These are phyloP conservation scores for Gymnopilus dilepis DNA, from an alignment of 768 basidiomycete species.

Conservation along the genomic window DNA sequence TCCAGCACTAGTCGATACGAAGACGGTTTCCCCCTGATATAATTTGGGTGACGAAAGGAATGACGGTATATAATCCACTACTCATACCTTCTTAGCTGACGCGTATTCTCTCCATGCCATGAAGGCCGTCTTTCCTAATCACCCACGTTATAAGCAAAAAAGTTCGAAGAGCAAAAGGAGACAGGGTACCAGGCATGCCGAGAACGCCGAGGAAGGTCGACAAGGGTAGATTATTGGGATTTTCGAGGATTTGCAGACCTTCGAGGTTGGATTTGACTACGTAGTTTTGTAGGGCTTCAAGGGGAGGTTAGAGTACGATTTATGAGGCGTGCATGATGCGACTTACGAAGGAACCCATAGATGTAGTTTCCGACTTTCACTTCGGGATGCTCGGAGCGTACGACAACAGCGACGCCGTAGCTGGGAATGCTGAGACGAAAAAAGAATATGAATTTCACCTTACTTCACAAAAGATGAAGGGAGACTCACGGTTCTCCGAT, in stretches of 20 bases:
- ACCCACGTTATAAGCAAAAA: not conserved
- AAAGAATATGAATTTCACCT: not conserved
- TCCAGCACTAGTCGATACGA: slow-evolving; percentile 48
- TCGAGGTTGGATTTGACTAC: slow-evolving; percentile 30
- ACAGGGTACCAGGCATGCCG: slow-evolving; percentile 54
- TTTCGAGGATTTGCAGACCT: slow-evolving; percentile 37
- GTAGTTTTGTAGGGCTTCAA: slow-evolving; percentile 47
- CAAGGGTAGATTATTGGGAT: slow-evolving; percentile 53
- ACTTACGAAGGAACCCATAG: slow-evolving; percentile 38
- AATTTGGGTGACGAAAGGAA: not conserved
- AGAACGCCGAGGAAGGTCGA: slow-evolving; percentile 52
- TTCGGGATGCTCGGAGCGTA: slow-evolving; percentile 43
- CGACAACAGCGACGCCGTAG: slow-evolving; percentile 48
- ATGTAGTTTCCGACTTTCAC: slow-evolving; percentile 47
- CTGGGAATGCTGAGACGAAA: slow-evolving; percentile 29
- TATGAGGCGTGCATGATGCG: slow-evolving; percentile 6
- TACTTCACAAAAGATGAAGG: not conserved
- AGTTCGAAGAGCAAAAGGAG: not conserved
- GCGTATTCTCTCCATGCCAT: slow-evolving; percentile 48
- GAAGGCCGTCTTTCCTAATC: slow-evolving; percentile 43
- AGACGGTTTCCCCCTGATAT: slow-evolving; percentile 44
- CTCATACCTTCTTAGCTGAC: slow-evolving; percentile 39
- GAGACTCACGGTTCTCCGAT: slow-evolving; percentile 42
- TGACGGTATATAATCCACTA: not conserved
- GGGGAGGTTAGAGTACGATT: not conserved